These are phyloP conservation scores for Sporothrix inflata DNA, from an alignment of 2,329 filamentous ascomycete genomes.

Conservation along the genomic window DNA sequence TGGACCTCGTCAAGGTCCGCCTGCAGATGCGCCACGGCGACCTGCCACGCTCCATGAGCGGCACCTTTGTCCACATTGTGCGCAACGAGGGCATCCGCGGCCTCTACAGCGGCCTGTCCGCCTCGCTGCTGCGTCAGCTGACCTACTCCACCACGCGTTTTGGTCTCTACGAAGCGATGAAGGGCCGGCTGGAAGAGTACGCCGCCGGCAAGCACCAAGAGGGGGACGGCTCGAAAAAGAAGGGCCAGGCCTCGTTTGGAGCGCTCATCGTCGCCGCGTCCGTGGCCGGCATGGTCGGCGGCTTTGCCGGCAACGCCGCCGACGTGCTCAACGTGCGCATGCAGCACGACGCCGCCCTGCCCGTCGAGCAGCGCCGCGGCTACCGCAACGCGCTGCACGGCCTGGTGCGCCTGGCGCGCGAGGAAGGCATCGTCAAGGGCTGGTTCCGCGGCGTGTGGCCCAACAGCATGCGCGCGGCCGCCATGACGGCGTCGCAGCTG, in stretches of 20 bases:
- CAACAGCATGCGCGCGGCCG: slow-evolving; percentile 77
- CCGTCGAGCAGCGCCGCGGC: slow-evolving; percentile 73
- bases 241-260: slow-evolving; percentile 65
- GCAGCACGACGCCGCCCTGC: slow-evolving; percentile 88
- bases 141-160: slow-evolving; percentile 98
- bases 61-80: slow-evolving; percentile 82
- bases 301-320: slow-evolving; percentile 88
- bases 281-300: slow-evolving; percentile 83
- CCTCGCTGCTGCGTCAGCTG: slow-evolving; percentile 87
- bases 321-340: slow-evolving; percentile 98
- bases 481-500: slow-evolving; percentile 85
- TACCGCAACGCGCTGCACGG: slow-evolving; percentile 90
- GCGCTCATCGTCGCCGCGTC: slow-evolving; percentile 83
- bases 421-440: slow-evolving; percentile 70
- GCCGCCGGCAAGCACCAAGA: slow-evolving; percentile 24
- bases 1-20: slow-evolving; percentile 82
- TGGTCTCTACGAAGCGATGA: slow-evolving; percentile 93
- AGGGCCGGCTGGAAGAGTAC: slow-evolving; percentile 62
- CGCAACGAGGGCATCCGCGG: slow-evolving; percentile 75
- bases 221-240: slow-evolving; percentile 39
- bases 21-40: slow-evolving; percentile 81
- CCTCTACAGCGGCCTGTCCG: slow-evolving; percentile 89
- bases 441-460: slow-evolving; percentile 86
- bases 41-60: slow-evolving; percentile 77
- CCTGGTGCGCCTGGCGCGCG: slow-evolving; percentile 79